Percentiles rank a stretch among this genome's conserved stretches.
These are phyloP conservation scores for Stagonosporopsis tanaceti DNA, from an alignment of 2,329 filamentous ascomycete genomes.

Conservation along the genomic window DNA sequence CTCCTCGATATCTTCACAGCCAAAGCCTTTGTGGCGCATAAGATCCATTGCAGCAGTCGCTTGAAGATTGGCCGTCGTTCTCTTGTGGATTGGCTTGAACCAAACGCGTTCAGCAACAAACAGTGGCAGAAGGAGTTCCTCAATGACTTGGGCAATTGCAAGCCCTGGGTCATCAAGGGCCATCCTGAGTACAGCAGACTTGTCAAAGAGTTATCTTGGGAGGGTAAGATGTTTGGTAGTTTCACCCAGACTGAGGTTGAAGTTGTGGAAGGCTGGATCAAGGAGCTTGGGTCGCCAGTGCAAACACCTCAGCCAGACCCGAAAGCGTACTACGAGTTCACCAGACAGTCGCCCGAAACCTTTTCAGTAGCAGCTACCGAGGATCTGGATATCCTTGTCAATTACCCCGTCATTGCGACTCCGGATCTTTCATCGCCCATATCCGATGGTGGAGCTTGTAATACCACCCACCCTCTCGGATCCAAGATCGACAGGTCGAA, in stretches of 20 bases:
- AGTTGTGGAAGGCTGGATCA: conserved; percentile 52
- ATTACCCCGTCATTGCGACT: not conserved
- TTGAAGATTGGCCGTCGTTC: conserved; percentile 50
- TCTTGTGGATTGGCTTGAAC: conserved; percentile 55
- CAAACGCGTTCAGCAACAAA: conserved; percentile 36
- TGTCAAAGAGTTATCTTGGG: conserved; percentile 55
- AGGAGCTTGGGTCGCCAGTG: conserved; percentile 35
- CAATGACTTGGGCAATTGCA: conserved; percentile 44
- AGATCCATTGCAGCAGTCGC: conserved; percentile 53
- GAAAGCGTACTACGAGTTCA: conserved; percentile 33
- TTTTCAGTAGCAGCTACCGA: not conserved
- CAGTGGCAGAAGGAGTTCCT: conserved; percentile 51
- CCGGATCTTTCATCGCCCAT: not conserved
- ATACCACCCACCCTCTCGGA: not conserved
- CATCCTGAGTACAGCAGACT: conserved; percentile 52
- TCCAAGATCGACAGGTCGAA: conserved; percentile 3
- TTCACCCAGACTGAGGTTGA: conserved; percentile 57
- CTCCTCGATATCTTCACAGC: conserved; percentile 46
- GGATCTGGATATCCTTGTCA: not conserved
- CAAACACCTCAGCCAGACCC: conserved; percentile 13
- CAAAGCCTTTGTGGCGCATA: conserved; percentile 51
- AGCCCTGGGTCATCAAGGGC: conserved; percentile 55
- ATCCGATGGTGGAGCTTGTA: too few relatives aligned
- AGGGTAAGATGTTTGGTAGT: conserved; percentile 60
- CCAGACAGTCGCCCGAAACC: conserved; percentile 8